A percentile compares a stretch with the other conserved stretches of the same genome.
Conservation (phyloP, 176 grass and related monocot species). For the Rhipidocladum racemiflorum region DNA sequence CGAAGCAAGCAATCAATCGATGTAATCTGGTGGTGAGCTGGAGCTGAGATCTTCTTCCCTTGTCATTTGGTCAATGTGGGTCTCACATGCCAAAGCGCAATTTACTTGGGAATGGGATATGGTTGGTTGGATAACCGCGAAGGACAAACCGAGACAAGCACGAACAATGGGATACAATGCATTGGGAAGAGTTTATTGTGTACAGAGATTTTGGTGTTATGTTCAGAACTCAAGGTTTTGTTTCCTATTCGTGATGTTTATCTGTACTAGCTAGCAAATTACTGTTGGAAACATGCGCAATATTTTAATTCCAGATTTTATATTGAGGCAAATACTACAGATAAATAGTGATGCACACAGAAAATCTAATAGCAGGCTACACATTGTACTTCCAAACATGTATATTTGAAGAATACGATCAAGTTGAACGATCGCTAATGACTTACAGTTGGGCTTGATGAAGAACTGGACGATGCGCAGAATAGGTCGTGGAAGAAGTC, state of each 20-base stretch:
- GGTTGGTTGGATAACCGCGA: too few relatives aligned
- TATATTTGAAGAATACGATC: too few relatives aligned
- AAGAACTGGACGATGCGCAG: too few relatives aligned
- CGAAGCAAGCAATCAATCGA: neutral
- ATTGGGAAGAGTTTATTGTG: neutral
- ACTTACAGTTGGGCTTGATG: too few relatives aligned
- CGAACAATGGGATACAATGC: neutral
- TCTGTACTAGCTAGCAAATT: neutral
- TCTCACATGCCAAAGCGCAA: slow-evolving; percentile 16
- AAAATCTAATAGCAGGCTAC: too few relatives aligned
- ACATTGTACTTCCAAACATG: too few relatives aligned
- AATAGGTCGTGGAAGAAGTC: too few relatives aligned
- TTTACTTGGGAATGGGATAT: neutral
- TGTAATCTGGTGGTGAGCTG: slow-evolving; percentile 50
- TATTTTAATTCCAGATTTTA: too few relatives aligned
- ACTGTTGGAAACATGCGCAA: too few relatives aligned
- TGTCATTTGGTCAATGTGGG: neutral
- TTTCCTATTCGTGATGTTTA: neutral
- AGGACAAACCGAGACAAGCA: neutral
- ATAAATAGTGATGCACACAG: too few relatives aligned
- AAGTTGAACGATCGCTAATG: too few relatives aligned
- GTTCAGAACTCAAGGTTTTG: neutral
- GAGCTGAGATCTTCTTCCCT: neutral
- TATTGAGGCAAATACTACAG: too few relatives aligned
- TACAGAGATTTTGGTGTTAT: neutral